Conservation (phyloP, 2,329 filamentous ascomycete species). For the Colletotrichum falcatum region DNA sequence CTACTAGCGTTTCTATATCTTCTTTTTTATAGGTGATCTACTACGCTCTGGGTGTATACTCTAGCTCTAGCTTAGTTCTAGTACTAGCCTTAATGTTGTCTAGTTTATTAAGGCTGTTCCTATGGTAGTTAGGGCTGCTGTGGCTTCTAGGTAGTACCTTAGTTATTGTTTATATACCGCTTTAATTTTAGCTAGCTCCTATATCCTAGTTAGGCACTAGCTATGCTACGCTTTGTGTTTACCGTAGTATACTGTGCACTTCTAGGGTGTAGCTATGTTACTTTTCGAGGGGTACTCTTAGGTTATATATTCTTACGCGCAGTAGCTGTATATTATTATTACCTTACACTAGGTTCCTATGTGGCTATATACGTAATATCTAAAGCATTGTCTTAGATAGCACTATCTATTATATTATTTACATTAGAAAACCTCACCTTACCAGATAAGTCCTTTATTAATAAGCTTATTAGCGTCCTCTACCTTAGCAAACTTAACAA, state of each 20-base stretch:
- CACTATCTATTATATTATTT: constrained; percentile 20
- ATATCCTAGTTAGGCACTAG: constrained; percentile 5
- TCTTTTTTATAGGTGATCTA: constrained; percentile 17
- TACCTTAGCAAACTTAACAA: constrained; percentile 9
- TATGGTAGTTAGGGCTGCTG: background rate
- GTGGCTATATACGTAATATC: constrained; percentile 27
- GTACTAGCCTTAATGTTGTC: background rate
- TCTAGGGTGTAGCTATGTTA: background rate
- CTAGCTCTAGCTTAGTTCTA: constrained; percentile 7
- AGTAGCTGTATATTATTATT: constrained; percentile 34
- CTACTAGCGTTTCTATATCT: constrained; percentile 7
- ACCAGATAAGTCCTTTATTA: constrained; percentile 9
- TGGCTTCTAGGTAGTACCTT: constrained; percentile 14
- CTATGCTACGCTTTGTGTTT: constrained; percentile 5
- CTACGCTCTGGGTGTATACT: constrained; percentile 5
- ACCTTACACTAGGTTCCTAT: constrained; percentile 38
- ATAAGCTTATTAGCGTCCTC: constrained; percentile 16
- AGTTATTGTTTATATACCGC: constrained; percentile 12
- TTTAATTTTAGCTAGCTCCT: constrained; percentile 16
- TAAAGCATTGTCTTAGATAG: constrained; percentile 34
- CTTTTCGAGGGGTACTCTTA: constrained; percentile 12
- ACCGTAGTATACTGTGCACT: background rate
- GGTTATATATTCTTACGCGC: constrained; percentile 13
- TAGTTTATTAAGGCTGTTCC: background rate
- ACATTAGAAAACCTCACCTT: constrained; percentile 15